A percentile compares a stretch with the other conserved stretches of the same genome.
Conservation (phyloP, 140 eudicot species). For the Ambrosia hybrid region DNA sequence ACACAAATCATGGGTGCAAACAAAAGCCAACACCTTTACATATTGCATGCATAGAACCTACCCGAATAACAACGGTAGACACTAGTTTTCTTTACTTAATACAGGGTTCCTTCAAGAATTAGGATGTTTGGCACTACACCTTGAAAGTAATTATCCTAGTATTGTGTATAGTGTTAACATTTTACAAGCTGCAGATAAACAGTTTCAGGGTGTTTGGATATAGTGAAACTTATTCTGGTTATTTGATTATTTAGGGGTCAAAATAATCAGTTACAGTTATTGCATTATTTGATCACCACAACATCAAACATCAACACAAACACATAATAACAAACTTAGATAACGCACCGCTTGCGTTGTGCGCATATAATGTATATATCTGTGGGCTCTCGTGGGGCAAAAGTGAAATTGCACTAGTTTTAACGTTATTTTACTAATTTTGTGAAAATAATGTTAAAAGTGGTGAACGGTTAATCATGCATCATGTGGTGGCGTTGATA, state of each 20-base stretch:
- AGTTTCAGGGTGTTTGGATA: not conserved
- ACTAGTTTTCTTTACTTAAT: slow-evolving; percentile 16
- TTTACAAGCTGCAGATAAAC: not conserved
- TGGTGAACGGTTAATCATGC: too few relatives aligned
- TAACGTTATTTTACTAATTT: too few relatives aligned
- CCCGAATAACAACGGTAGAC: not conserved
- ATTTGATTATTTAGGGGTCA: not conserved
- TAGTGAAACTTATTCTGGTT: not conserved
- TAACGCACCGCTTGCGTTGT: too few relatives aligned
- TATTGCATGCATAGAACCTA: not conserved
- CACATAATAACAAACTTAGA: too few relatives aligned
- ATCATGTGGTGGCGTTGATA: too few relatives aligned
- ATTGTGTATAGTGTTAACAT: not conserved
- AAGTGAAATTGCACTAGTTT: too few relatives aligned
- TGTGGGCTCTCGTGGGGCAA: too few relatives aligned
- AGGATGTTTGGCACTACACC: not conserved
- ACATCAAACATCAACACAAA: slow-evolving; percentile 10
- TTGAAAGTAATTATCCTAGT: not conserved
- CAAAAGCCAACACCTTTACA: slow-evolving; percentile 1
- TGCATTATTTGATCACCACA: not conserved
- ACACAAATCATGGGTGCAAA: not conserved
- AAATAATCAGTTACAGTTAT: not conserved
- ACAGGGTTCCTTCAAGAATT: not conserved
- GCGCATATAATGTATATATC: too few relatives aligned
- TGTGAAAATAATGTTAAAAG: too few relatives aligned